Conservation (phyloP, 768 basidiomycete genomes). For the Tylopilus felleus region DNA sequence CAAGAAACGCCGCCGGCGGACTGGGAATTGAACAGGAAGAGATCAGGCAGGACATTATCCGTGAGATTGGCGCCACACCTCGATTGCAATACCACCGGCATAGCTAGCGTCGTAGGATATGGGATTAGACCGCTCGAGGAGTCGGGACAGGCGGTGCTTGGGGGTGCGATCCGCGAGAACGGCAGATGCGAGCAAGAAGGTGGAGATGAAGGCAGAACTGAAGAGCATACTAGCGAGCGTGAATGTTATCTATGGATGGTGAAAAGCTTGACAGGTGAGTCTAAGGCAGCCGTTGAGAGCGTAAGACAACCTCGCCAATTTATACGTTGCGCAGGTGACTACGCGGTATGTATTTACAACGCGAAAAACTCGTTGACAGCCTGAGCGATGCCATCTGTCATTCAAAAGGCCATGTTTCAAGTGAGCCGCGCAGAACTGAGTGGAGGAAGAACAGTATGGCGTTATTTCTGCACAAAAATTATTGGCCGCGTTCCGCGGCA, state of each 20-base stretch:
- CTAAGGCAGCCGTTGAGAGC: background rate
- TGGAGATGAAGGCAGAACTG: background rate
- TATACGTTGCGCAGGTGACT: background rate
- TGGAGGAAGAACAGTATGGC: no score
- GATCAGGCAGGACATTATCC: background rate
- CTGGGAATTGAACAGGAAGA: background rate
- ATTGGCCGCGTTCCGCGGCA: no score
- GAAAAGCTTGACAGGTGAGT: background rate
- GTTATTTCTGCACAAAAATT: no score
- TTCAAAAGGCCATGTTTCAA: no score
- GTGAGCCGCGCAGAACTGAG: no score
- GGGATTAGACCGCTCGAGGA: background rate
- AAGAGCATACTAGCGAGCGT: background rate
- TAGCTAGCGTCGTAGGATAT: no score
- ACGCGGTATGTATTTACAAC: no score
- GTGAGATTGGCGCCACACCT: no score
- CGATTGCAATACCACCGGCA: background rate
- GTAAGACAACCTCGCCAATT: no score
- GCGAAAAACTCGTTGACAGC: no score
- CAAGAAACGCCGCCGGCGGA: background rate
- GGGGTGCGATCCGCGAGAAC: background rate
- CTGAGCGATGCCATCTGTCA: no score
- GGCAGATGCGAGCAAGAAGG: background rate
- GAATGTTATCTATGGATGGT: background rate
- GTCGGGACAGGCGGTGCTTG: background rate